Base-by-base conservation (phyloP, 208 protist genomes). In the Wallacemonas sp. region DNA sequence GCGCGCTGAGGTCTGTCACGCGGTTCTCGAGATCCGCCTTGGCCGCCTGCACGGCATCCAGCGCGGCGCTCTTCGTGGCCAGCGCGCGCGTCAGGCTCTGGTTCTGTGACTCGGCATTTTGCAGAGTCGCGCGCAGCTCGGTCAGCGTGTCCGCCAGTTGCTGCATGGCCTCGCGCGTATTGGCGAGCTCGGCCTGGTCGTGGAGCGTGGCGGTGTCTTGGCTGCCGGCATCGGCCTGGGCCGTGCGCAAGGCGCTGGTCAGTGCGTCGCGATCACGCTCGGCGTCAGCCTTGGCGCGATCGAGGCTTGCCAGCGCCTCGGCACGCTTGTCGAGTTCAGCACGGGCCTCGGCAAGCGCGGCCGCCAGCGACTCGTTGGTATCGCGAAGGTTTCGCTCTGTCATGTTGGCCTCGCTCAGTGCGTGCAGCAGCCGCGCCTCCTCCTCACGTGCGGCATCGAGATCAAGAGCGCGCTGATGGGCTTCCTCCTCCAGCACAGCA, bases 181-280 rank as follows among this genome's bases (percentile, higher is more conserved):
- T 22, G 32, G 32, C 52, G 18, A 59, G n/a, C n/a, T n/a, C 7
- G 16, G 10, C 52, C 20, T 33, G 8, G 5, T 42, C 29, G 20
- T 33, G 3, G 5, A 42, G 12, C 18, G 11, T 7, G 18, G 31
- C 52, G 4, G 26, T 18, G 52, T 4, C 29, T 10, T 42, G 25
- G 5, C n/a, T 8, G n/a, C 8, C 39, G 52, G 18, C 18, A 25
- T 41, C 52, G 5, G 16, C 52, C 7, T 23, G 11, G n/a, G 32
- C 32, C 16, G 3, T 29, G 36, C 10, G 12, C 32, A 59, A 41
- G 4, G 20, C 32, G 3, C 16, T 18, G 4, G 26, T 41, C 4
- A 59, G 29, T 3, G 31, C 32, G n/a, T 59, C 52, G n/a, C 52
- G 52, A 59, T 41, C 52, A 3, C n/a, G 8, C 52, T 42, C 52